These are phyloP conservation scores for Silene coronaria DNA, from an alignment of 179 eudicot species.

Conservation along the genomic window DNA sequence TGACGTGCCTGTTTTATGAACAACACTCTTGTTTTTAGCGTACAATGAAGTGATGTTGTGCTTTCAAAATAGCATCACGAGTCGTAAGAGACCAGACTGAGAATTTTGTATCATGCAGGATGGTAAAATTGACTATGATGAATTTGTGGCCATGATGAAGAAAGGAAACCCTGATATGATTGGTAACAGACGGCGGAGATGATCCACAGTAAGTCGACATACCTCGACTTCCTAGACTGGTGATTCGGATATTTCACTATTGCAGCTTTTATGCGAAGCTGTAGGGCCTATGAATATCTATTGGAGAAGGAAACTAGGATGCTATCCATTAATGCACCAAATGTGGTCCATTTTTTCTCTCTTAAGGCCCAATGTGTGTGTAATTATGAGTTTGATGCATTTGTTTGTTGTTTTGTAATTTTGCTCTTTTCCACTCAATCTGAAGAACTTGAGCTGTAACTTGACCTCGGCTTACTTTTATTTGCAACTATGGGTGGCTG, in stretches of 20 bases:
- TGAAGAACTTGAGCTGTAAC: not conserved
- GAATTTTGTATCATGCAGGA: slow-evolving; percentile 44
- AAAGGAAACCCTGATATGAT: slow-evolving; percentile 76
- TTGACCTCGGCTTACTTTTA: too few species aligned
- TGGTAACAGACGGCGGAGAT: slow-evolving; percentile 58
- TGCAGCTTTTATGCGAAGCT: not conserved
- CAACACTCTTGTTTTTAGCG: too few species aligned
- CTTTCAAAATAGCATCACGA: too few species aligned
- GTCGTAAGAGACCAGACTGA: not conserved
- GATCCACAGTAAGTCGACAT: not conserved
- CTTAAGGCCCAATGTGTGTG: slow-evolving; percentile 7
- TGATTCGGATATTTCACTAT: not conserved
- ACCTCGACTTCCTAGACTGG: not conserved
- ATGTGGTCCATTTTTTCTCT: not conserved
- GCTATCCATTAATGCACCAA: slow-evolving; percentile 2
- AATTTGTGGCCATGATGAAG: slow-evolving; percentile 90
- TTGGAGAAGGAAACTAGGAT: not conserved
- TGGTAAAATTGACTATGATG: slow-evolving; percentile 81
- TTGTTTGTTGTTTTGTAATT: not conserved
- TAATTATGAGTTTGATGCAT: slow-evolving; percentile 7
- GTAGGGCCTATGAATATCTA: not conserved
- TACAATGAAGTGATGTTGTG: too few species aligned
- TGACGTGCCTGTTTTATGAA: too few species aligned
- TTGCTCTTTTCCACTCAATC: not conserved
- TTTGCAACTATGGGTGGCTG: not conserved